Evolutionary conservation across 2,329 filamentous ascomycete genomes (phyloP).

Genomic region (Clarireedia monteithiana): DNA sequence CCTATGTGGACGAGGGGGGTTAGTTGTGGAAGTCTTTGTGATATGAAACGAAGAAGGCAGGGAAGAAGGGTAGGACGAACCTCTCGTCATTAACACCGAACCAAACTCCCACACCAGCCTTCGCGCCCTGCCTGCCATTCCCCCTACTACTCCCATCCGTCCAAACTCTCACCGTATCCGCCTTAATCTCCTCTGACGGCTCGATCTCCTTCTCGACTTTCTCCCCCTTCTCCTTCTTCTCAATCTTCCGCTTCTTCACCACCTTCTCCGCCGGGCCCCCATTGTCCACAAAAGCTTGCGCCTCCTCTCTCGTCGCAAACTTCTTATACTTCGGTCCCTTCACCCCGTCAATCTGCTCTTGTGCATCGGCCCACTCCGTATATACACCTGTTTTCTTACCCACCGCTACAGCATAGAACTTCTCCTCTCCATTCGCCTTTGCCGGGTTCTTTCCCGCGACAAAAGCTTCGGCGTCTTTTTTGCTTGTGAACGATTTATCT

Average conservation of each 20-base stretch:
- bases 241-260: slow-evolving; percentile 24
- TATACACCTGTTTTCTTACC: slow-evolving; percentile 53
- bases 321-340: slow-evolving; percentile 64
- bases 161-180: slow-evolving; percentile 38
- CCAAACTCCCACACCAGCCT: slow-evolving; percentile 55
- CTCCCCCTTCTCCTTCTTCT: slow-evolving; percentile 15
- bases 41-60: not conserved
- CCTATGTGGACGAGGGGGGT: slow-evolving; percentile 30
- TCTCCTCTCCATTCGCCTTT: slow-evolving; percentile 27
- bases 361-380: slow-evolving; percentile 59
- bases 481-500: slow-evolving; percentile 75
- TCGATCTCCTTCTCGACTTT: slow-evolving; percentile 13
- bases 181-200: slow-evolving; percentile 22
- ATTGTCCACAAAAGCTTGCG: slow-evolving; percentile 63
- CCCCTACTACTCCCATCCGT: slow-evolving; percentile 55
- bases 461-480: slow-evolving; percentile 72
- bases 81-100: slow-evolving; percentile 51
- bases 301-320: slow-evolving; percentile 62
- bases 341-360: slow-evolving; percentile 65
- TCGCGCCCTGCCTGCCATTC: slow-evolving; percentile 49
- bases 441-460: slow-evolving; percentile 49
- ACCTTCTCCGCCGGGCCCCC: slow-evolving; percentile 25
- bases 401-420: slow-evolving; percentile 54
- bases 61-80: slow-evolving; percentile 28
- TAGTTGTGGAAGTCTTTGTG: not conserved